A percentile compares a stretch with the other conserved stretches of the same genome.
Evolutionary conservation across 202 grass and related monocot genomes (phyloP).

Genomic region (Panicum virgatum): DNA sequence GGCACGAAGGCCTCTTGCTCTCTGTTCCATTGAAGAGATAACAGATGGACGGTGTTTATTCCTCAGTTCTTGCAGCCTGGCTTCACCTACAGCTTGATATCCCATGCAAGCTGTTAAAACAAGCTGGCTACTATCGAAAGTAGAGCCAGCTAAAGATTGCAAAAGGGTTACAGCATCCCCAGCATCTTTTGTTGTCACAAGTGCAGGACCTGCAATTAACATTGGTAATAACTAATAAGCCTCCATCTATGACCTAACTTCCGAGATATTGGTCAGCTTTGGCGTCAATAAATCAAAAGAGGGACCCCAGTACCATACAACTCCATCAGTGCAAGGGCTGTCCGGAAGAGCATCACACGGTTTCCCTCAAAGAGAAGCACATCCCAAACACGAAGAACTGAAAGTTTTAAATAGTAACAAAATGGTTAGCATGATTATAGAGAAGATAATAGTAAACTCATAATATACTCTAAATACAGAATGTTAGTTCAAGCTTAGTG

Average conservation of each 20-base stretch:
- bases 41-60: conserved; percentile 92
- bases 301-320: conserved; percentile 77
- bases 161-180: conserved; percentile 97
- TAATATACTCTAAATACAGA: conserved; percentile 7
- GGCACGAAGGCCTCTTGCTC: conserved; percentile 65
- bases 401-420: conserved; percentile 51
- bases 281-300: conserved; percentile 22
- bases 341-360: conserved; percentile 88
- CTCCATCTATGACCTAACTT: neutral
- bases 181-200: conserved; percentile 93
- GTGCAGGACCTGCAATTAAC: conserved; percentile 79
- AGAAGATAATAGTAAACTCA: neutral
- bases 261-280: neutral
- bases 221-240: conserved; percentile 35
- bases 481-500: neutral
- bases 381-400: conserved; percentile 99
- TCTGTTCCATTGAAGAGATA: conserved; percentile 89
- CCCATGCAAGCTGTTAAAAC: conserved; percentile 99
- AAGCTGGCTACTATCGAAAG: conserved; percentile 99
- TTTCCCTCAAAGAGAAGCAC: conserved; percentile 95
- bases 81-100: conserved; percentile 86
- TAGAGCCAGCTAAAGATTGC: conserved; percentile 93
- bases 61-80: conserved; percentile 75
- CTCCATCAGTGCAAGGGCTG: conserved; percentile 91
- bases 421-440: conserved; percentile 18